A percentile compares a stretch with the other conserved stretches of the same genome.
These are phyloP conservation scores for Pythium scleroteichum DNA, from an alignment of 352 stramenopile species.

Conservation along the genomic window DNA sequence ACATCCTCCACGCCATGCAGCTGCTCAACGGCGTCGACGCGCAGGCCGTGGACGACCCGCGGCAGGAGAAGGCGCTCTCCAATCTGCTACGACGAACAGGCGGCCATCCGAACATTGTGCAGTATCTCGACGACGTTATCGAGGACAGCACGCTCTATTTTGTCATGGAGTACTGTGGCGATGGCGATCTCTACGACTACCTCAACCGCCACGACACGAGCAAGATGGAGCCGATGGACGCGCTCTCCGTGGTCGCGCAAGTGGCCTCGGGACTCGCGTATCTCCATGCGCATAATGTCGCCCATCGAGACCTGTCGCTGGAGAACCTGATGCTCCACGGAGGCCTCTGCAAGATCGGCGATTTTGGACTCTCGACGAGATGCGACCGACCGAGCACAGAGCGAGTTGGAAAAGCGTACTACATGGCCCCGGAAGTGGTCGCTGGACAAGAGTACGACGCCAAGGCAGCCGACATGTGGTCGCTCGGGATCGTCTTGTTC, in stretches of 20 bases:
- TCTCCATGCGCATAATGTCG: slow-evolving; percentile 43
- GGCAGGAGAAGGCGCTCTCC: slow-evolving; percentile 42
- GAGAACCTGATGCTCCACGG: slow-evolving; percentile 47
- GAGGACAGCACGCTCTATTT: slow-evolving; percentile 46
- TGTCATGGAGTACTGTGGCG: slow-evolving; percentile 53
- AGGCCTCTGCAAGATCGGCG: slow-evolving; percentile 47
- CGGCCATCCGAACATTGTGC: slow-evolving; percentile 47
- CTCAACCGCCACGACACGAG: slow-evolving; percentile 13
- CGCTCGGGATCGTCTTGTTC: slow-evolving; percentile 64
- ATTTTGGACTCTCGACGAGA: slow-evolving; percentile 53
- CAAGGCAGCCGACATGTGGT: slow-evolving; percentile 59
- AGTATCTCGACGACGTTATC: slow-evolving; percentile 52
- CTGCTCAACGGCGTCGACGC: slow-evolving; percentile 20
- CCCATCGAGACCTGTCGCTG: slow-evolving; percentile 53
- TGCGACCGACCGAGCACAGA: slow-evolving; percentile 29
- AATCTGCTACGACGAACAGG: slow-evolving; percentile 35
- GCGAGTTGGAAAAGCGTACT: slow-evolving; percentile 60
- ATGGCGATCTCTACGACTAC: slow-evolving; percentile 48
- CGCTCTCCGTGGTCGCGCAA: slow-evolving; percentile 41
- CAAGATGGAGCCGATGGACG: slow-evolving; percentile 28
- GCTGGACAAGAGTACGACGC: slow-evolving; percentile 43
- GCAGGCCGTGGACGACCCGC: slow-evolving; percentile 39
- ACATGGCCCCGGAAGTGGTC: slow-evolving; percentile 68
- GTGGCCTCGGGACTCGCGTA: slow-evolving; percentile 42
- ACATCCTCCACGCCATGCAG: slow-evolving; percentile 35